Percentiles rank a stretch among this genome's conserved stretches.
These are phyloP conservation scores for Voacanga thouarsii DNA, from an alignment of 257 asterid species.

Conservation along the genomic window DNA sequence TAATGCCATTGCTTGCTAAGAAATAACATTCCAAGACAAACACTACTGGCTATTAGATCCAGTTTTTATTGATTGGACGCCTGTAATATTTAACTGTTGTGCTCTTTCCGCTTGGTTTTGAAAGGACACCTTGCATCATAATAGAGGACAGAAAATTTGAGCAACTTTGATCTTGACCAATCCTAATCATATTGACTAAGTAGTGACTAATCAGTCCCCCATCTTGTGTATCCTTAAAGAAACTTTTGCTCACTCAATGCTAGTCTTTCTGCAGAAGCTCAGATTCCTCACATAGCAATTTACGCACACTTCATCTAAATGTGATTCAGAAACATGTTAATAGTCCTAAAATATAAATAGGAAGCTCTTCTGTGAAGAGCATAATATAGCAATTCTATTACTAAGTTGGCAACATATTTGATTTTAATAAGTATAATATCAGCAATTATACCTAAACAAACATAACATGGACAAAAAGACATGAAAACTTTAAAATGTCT, in stretches of 20 bases:
- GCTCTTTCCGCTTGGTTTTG: not conserved
- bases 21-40: not conserved
- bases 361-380: slow-evolving; percentile 3
- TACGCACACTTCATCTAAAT: not conserved
- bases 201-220: not conserved
- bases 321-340: not conserved
- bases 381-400: not conserved
- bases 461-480: not conserved
- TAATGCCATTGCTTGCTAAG: not conserved
- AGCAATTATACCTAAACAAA: not conserved
- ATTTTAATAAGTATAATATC: not conserved
- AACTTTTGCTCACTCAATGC: not conserved
- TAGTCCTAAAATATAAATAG: not conserved
- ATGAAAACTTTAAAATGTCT: not conserved
- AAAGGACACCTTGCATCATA: not conserved
- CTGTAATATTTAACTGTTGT: not conserved
- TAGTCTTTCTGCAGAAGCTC: not conserved
- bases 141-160: not conserved
- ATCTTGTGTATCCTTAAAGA: not conserved
- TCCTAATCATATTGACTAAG: not conserved
- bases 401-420: not conserved
- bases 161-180: not conserved
- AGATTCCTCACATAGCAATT: not conserved
- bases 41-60: not conserved
- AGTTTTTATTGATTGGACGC: not conserved